These are phyloP conservation scores for Boletus patriciae DNA, from an alignment of 768 basidiomycete genomes.

Conservation along the genomic window DNA sequence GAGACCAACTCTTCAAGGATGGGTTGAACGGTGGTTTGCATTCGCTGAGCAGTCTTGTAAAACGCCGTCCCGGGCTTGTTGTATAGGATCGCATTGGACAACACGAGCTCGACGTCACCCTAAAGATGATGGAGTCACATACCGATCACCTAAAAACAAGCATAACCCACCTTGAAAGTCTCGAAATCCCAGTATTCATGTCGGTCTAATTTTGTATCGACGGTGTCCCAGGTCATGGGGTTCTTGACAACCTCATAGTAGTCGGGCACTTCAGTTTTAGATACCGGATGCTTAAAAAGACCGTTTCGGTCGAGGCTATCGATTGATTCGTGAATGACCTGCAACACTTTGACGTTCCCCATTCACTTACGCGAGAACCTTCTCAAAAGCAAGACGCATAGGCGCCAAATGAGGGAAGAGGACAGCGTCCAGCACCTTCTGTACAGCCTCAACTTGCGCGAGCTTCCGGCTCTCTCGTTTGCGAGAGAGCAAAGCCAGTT, in stretches of 20 bases:
- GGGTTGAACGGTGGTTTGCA: slow-evolving; percentile 47
- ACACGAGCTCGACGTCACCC: slow-evolving; percentile 82
- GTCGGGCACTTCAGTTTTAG: slow-evolving; percentile 75
- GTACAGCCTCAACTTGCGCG: slow-evolving; percentile 62
- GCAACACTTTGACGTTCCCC: neutral
- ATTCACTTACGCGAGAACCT: slow-evolving; percentile 63
- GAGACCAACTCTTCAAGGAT: slow-evolving; percentile 34
- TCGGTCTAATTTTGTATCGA: slow-evolving; percentile 77
- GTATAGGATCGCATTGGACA: slow-evolving; percentile 84
- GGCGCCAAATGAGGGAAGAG: slow-evolving; percentile 66
- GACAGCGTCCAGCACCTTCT: slow-evolving; percentile 58
- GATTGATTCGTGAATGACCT: slow-evolving; percentile 8
- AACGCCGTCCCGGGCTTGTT: slow-evolving; percentile 74
- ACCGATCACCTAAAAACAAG: neutral
- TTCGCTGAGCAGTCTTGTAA: slow-evolving; percentile 66
- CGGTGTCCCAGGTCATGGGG: slow-evolving; percentile 88
- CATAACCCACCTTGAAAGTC: slow-evolving; percentile 59
- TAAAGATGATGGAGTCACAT: slow-evolving; percentile 27
- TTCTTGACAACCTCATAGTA: slow-evolving; percentile 84
- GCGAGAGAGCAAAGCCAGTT: slow-evolving; percentile 62
- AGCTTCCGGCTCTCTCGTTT: slow-evolving; percentile 85
- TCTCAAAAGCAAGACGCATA: slow-evolving; percentile 66
- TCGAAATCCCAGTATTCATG: slow-evolving; percentile 81
- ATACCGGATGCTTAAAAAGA: slow-evolving; percentile 83
- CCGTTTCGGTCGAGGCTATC: slow-evolving; percentile 71